Evolutionary conservation across 495 filamentous ascomycete genomes (phyloP), one percentile per base, ranked within the genome.

Genomic region (Baudoinia panamericana): DNA sequence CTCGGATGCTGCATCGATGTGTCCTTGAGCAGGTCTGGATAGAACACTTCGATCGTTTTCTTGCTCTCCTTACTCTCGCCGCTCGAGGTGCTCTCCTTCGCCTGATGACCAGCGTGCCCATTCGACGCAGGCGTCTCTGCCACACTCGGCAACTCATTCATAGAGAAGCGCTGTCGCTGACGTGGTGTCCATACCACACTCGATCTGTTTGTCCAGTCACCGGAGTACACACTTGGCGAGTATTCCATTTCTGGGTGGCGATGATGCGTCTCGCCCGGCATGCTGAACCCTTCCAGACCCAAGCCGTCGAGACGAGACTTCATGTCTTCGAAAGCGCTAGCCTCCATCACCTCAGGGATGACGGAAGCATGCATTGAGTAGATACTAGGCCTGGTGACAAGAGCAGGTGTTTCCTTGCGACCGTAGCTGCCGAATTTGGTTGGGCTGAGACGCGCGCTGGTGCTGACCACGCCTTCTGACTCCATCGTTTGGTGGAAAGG

Each of bases 351-450:
- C 7, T 29, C 37, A 1, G 48, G 43, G 25, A 52, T 39, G 13
- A 52, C 48, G 2, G 43, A 43, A 1, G 48, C 48, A 21, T 47
- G 43, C 21, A 52, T 16, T 4, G 43, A 47, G 48, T 47, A 43
- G 6, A 47, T 40, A 31, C 43, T 52, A 1, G 43, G 43, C 33
- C 30, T 31, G 1, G 48, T 52, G 22, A 52, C 48, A 12, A 52
- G 36, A 17, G 11, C 30, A 0, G 48, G 39, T 5, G 27, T 40
- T 15, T 51, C 48, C 13, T 26, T 45, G 33, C 39, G 30, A 7
- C 31, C 48, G 20, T 52, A 47, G 43, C 38, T 43, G 37, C 48
- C 48, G 30, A 39, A 47, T 27, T 41, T 52, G 20, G 48, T 47
- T 2, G 48, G 43, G 24, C 43, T 47, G 22, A 35, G 15, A n/a